Conservation (phyloP, 2,329 filamentous ascomycete species). For the Xylaria sp. region DNA sequence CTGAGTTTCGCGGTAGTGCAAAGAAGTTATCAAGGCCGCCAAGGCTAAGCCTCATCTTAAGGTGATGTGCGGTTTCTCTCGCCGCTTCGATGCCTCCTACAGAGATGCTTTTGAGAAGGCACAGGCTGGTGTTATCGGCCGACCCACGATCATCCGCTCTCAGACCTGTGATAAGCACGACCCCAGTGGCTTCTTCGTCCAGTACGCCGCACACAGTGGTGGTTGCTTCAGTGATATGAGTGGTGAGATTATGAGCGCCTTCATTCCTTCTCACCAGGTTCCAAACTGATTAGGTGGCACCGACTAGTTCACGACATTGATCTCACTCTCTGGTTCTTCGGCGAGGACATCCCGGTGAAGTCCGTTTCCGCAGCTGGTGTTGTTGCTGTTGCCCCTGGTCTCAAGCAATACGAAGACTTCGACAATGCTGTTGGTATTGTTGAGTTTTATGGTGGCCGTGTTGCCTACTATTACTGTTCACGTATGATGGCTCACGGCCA, state of each 20-base stretch:
- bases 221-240: constrained; percentile 74
- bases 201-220: constrained; percentile 68
- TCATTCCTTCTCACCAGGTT: background rate
- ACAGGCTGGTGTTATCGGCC: constrained; percentile 60
- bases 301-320: constrained; percentile 71
- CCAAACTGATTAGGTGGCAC: background rate
- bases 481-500: constrained; percentile 73
- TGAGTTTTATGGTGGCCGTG: constrained; percentile 65
- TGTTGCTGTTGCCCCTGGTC: constrained; percentile 62
- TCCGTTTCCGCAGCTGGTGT: constrained; percentile 61
- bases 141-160: constrained; percentile 64
- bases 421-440: constrained; percentile 69
- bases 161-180: constrained; percentile 73
- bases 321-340: constrained; percentile 68
- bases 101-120: constrained; percentile 62
- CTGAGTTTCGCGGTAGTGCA: constrained; percentile 50
- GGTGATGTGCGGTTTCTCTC: constrained; percentile 70
- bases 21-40: constrained; percentile 61
- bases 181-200: constrained; percentile 69
- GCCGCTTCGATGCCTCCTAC: constrained; percentile 71
- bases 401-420: constrained; percentile 62
- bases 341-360: constrained; percentile 58
- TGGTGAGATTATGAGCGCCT: background rate
- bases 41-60: constrained; percentile 58
- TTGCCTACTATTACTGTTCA: constrained; percentile 67